These are phyloP conservation scores for Colletotrichum echinochloae DNA, from an alignment of 2,329 filamentous ascomycete genomes.

Conservation along the genomic window DNA sequence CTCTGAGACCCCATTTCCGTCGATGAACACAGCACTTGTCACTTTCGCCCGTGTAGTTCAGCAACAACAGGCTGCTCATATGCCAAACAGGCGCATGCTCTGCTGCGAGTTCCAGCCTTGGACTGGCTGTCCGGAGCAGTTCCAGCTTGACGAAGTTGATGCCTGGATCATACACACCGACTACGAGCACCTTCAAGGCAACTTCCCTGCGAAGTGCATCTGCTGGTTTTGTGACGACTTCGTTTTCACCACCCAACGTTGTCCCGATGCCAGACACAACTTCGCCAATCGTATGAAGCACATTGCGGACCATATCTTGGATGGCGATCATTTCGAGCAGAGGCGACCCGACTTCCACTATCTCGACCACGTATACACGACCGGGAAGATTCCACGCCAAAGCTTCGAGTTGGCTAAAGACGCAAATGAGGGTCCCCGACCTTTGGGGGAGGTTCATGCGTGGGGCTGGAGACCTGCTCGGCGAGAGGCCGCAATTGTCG, in stretches of 20 bases:
- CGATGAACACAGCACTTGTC: conserved; percentile 40
- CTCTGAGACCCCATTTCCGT: conserved; percentile 43
- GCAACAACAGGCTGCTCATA: background rate
- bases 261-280: conserved; percentile 41
- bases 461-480: conserved; percentile 15
- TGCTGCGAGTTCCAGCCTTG: conserved; percentile 60
- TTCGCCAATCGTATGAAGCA: conserved; percentile 62
- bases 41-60: background rate
- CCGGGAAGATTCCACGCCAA: conserved; percentile 8
- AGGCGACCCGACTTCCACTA: conserved; percentile 35
- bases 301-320: conserved; percentile 58
- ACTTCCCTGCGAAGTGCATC: conserved; percentile 51
- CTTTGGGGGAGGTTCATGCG: background rate
- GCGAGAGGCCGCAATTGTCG: background rate
- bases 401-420: conserved; percentile 10
- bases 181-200: conserved; percentile 50
- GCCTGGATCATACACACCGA: conserved; percentile 62
- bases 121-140: conserved; percentile 52
- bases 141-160: conserved; percentile 52
- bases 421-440: conserved; percentile 19
- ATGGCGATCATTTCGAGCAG: conserved; percentile 40
- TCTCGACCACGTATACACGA: conserved; percentile 24
- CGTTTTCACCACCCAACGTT: conserved; percentile 47
- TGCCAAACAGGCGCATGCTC: conserved; percentile 44
- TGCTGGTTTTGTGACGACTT: conserved; percentile 65